Conservation (phyloP, 2,329 filamentous ascomycete species). For the Cytospora paraplurivora region DNA sequence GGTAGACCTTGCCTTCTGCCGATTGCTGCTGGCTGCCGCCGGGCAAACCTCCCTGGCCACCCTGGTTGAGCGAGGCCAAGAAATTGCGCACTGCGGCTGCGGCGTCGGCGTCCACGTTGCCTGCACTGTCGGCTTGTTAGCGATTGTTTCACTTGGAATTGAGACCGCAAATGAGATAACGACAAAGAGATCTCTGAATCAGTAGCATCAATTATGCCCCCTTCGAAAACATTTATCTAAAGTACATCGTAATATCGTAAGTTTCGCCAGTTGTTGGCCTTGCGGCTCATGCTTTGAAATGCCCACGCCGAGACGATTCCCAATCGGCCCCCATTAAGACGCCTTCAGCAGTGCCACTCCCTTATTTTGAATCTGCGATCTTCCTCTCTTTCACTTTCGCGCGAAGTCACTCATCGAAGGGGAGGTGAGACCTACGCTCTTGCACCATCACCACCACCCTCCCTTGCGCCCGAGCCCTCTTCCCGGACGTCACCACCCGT, state of each 20-base stretch:
- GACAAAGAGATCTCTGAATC: constrained; percentile 31
- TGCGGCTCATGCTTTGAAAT: constrained; percentile 16
- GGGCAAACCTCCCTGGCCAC: constrained; percentile 46
- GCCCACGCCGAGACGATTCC: constrained; percentile 15
- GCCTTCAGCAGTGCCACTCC: not conserved
- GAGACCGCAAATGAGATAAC: constrained; percentile 30
- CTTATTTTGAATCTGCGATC: not conserved
- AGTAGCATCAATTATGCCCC: constrained; percentile 25
- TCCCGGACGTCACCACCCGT: constrained; percentile 90
- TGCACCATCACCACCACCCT: constrained; percentile 93
- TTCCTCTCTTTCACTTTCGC: not conserved
- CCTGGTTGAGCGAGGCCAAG: constrained; percentile 72
- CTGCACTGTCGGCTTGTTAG: constrained; percentile 52
- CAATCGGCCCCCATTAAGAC: not conserved
- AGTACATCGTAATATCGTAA: constrained; percentile 26
- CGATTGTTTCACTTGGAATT: constrained; percentile 10
- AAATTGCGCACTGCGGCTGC: constrained; percentile 84
- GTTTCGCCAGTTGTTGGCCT: constrained; percentile 21
- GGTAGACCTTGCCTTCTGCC: constrained; percentile 67
- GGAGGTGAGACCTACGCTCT: constrained; percentile 88
- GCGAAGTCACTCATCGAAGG: constrained; percentile 27
- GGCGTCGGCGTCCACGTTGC: constrained; percentile 66
- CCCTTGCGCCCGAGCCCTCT: constrained; percentile 84
- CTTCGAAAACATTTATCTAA: constrained; percentile 27
- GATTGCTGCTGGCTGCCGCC: constrained; percentile 37